Evolutionary conservation across 1,139 yeast species (phyloP), one percentile per base, ranked within the genome.

Genomic region (Saccharomyces hybrid): DNA sequence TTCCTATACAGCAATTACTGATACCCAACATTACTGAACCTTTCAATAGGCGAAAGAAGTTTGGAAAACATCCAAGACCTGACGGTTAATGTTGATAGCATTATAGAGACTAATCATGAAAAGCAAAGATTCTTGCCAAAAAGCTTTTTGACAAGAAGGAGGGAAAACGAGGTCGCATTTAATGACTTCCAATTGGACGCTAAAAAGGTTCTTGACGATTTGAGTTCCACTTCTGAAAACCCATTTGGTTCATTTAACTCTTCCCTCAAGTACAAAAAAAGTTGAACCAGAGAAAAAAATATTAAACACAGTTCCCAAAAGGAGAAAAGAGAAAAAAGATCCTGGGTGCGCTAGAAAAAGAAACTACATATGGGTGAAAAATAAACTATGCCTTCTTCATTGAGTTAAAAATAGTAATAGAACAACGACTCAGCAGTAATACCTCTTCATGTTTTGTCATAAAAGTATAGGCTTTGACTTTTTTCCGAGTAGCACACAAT

Each of bases 91-190:
- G 55, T 62, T 9, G 59, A 52, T 3, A 59, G 59, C 42, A 51
- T 61, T 16, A 52, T 54, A 21, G 65, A 59, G 31, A 34, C 51
- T 16, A 27, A 12, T 7, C 32, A 31, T 9, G 24, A 38, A 38
- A 19, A 16, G 44, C n/a, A 38, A 19, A 38, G 44, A 19, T 19
- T 38, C 2, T 11, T 38, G 26, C 44, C 44, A 12, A 5, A 19
- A 38, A 38, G 44, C 11, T 4, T 38, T 19, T 12, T 38, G n/a
- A 58, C 60, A 1, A 47, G 42, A 1, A 47, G 42, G 16, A 56
- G 65, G 49, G 55, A 63, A 28, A 56, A 53, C 14, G 56, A 46
- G 42, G 57, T 60, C 4, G 54, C 61, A 12, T 65, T 65, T 49
- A 61, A 59, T 44, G 56, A 58, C 34, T 42, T 55, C 9, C 54